A percentile compares a stretch with the other conserved stretches of the same genome.
phyloP scores from a whole-genome alignment of 768 basidiomycete species.

The Terana coerulea region DNA sequence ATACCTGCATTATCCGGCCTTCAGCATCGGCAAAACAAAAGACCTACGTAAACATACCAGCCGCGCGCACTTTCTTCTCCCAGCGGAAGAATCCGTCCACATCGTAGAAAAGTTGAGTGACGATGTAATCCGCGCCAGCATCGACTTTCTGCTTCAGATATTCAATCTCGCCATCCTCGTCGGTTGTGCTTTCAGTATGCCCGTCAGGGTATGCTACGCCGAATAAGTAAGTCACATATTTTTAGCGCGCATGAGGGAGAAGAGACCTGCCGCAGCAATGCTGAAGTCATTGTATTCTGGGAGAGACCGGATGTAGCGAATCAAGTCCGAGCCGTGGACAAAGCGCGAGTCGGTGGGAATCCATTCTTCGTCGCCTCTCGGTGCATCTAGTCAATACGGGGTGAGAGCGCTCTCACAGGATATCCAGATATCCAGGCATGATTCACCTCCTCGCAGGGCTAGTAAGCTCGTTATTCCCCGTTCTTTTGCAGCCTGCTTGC shows the following conservation, averaged over 20 bases:
- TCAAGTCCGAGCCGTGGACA: constrained; percentile 83
- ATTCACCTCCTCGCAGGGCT: constrained; percentile 84
- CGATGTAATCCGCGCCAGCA: constrained; percentile 92
- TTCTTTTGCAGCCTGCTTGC: constrained; percentile 74
- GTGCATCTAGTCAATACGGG: constrained; percentile 77
- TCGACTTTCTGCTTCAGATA: constrained; percentile 85
- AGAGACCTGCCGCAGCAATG: constrained; percentile 87
- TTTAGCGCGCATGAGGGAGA: neutral
- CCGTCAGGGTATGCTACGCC: constrained; percentile 88
- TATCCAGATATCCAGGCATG: neutral
- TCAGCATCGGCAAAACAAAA: constrained; percentile 10
- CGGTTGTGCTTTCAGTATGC: constrained; percentile 57
- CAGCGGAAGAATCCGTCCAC: constrained; percentile 82
- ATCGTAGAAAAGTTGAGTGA: constrained; percentile 98
- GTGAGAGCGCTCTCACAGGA: neutral
- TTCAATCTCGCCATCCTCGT: constrained; percentile 61
- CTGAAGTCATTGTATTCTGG: constrained; percentile 85
- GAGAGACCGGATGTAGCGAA: constrained; percentile 77
- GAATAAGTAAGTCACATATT: constrained; percentile 3
- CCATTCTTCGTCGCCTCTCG: constrained; percentile 92
- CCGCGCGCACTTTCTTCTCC: constrained; percentile 65
- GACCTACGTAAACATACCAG: constrained; percentile 45
- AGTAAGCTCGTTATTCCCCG: constrained; percentile 86
- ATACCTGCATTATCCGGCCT: constrained; percentile 65
- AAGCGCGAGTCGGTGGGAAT: constrained; percentile 82